These are phyloP conservation scores for Fusarium fracticaudum DNA, from an alignment of 2,329 filamentous ascomycete species.

Conservation along the genomic window DNA sequence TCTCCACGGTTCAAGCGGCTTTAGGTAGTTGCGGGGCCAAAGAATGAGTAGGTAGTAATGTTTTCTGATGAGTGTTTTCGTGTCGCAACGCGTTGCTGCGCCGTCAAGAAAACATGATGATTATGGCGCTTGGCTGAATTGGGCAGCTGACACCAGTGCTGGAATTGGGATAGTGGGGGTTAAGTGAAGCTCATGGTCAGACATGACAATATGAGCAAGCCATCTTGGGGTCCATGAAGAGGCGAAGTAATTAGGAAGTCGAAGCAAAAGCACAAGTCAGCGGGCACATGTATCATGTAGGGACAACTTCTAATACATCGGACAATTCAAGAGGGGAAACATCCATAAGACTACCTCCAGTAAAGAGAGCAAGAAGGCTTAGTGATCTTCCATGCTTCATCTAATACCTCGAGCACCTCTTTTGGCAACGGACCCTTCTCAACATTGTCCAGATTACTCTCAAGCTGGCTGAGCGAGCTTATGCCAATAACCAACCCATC, in stretches of 20 bases:
- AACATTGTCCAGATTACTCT: slow-evolving; percentile 59
- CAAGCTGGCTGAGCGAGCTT: slow-evolving; percentile 58
- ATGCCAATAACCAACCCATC: slow-evolving; percentile 64
- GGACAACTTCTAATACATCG: no score
- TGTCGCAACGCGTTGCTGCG: not conserved
- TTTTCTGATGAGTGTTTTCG: not conserved
- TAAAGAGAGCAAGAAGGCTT: not conserved
- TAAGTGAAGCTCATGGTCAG: not conserved
- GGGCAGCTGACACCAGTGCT: not conserved
- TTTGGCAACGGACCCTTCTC: slow-evolving; percentile 74
- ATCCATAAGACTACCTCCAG: not conserved
- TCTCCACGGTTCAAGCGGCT: rapidly evolving
- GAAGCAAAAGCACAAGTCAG: rapidly evolving
- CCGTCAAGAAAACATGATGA: not conserved
- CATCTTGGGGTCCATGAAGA: not conserved
- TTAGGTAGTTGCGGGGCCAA: no score
- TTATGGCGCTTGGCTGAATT: not conserved
- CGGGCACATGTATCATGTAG: rapidly evolving
- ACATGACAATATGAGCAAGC: not conserved
- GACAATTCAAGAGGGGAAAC: no score
- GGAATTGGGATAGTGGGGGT: not conserved
- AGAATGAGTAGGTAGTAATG: no score
- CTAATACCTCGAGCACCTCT: slow-evolving; percentile 68
- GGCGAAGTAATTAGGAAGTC: not conserved
- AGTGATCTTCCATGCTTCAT: slow-evolving; percentile 13